phyloP scores from a whole-genome alignment of 1,139 yeast genomes.

The Zygoascus meyerae region DNA sequence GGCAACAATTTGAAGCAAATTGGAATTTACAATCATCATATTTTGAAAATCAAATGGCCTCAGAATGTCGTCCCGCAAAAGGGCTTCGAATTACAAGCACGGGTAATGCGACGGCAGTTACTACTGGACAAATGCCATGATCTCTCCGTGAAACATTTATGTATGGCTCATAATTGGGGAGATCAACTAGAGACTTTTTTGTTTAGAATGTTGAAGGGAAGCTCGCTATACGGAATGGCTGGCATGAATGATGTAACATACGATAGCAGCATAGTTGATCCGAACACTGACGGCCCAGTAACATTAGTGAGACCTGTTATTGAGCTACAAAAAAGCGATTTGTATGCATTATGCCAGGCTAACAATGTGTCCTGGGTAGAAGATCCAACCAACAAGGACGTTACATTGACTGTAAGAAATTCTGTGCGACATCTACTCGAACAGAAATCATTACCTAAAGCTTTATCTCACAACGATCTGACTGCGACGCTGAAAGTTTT shows the following conservation, averaged over 20 bases:
- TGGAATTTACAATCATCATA: conserved; percentile 39
- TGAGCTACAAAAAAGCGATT: conserved; percentile 39
- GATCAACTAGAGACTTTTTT: conserved; percentile 71
- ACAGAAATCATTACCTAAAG: conserved; percentile 2
- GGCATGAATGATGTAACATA: conserved; percentile 32
- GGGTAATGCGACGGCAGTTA: conserved; percentile 46
- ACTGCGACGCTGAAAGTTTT: conserved; percentile 1
- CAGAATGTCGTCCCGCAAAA: conserved; percentile 15
- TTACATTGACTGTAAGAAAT: conserved; percentile 52
- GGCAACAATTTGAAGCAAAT: conserved; percentile 35
- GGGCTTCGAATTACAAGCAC: conserved; percentile 24
- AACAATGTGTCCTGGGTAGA: conserved; percentile 55
- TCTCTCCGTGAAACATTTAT: conserved; percentile 33
- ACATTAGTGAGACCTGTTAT: conserved; percentile 50
- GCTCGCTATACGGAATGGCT: conserved; percentile 55
- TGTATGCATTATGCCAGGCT: conserved; percentile 43
- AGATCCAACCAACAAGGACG: conserved; percentile 58
- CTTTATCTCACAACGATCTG: not conserved
- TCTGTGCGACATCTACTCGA: conserved; percentile 28
- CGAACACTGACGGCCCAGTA: conserved; percentile 20
- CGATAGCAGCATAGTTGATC: conserved; percentile 17
- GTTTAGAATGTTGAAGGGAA: conserved; percentile 48
- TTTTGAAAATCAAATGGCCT: conserved; percentile 37
- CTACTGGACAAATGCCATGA: conserved; percentile 38
- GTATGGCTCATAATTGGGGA: conserved; percentile 63